Base-by-base conservation (phyloP, 2,329 filamentous ascomycete species). In the Fusarium nematophilum region DNA sequence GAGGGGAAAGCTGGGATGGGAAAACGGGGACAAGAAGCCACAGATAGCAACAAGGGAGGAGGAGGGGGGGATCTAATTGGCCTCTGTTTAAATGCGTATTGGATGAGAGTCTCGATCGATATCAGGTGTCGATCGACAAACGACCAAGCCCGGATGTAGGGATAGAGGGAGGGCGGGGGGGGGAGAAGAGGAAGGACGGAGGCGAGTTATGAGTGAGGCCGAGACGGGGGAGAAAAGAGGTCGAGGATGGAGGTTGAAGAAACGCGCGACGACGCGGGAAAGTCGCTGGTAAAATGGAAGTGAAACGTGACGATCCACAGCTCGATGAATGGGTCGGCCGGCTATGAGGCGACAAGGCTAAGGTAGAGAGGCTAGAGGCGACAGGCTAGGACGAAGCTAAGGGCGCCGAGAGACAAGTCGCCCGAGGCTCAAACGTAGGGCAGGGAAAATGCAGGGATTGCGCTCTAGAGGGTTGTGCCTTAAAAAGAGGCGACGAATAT, bases 301-400 rank as follows among this genome's bases (percentile, higher is more conserved):
- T 66, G 65, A 69, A 57, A 68, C 65, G 66, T 64, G 60, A 69
- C 56, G 63, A 66, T 68, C 66, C 65, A 69, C 66, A 57, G 52
- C 42, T 56, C 47, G 38, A 55, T 47, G 45, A 52, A 57, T 53
- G 54, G 64, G 29, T 55, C 47, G 48, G 53, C 50, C 44, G 47
- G 53, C 37, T 26, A 45, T 38, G 55, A 59, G 53, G 66, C 56
- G 52, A 53, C 62, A 53, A 60, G 57, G 33, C 62, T 62, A 45
- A 48, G 53, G 44, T 40, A 48, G 29, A 62, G 59, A 34, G 53
- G 27, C 31, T 51, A 33, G 46, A 58, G 53, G 46, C 42, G 36
- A 46, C 37, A 54, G 42, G 39, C 54, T 46, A 57, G 45, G 31
- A 54, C 25, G 27, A 57, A 63, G 48, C 60, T 57, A 66, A 51